These are phyloP conservation scores for Acanthamoeba castellanii DNA, from an alignment of 208 protist genomes.

Conservation along the genomic window DNA sequence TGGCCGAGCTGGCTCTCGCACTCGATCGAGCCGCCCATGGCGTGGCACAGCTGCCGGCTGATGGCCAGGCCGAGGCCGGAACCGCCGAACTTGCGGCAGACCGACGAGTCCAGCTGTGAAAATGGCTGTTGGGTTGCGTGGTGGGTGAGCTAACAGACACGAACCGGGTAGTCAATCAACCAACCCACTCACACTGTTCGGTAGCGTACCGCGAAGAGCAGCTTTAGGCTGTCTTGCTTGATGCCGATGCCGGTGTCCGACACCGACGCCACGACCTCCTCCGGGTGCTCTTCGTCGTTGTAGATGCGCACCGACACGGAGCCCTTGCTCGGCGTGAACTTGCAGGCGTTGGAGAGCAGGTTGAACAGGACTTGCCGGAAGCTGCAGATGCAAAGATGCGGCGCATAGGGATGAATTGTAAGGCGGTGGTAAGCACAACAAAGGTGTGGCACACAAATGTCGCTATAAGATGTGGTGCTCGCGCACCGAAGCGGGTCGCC, in stretches of 20 bases:
- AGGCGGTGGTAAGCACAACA: no score
- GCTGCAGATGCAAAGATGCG: background rate
- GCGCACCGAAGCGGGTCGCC: no score
- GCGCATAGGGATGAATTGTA: no score
- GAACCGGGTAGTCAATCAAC: background rate
- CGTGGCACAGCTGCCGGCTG: background rate
- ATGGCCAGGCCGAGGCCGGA: conserved; percentile 44
- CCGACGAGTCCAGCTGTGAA: conserved; percentile 2
- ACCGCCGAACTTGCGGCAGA: conserved; percentile 42
- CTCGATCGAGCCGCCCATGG: conserved; percentile 35
- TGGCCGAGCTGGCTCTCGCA: background rate
- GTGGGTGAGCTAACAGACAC: no score
- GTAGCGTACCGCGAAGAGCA: background rate
- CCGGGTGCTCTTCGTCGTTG: background rate
- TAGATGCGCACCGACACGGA: background rate
- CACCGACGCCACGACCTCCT: background rate
- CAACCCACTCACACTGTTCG: no score
- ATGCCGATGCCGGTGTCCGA: background rate
- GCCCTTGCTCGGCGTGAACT: conserved; percentile 14
- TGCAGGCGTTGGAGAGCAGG: conserved; percentile 26
- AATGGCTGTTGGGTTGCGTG: background rate
- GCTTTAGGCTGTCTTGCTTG: background rate
- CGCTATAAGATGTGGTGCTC: no score
- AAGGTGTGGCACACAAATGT: no score
- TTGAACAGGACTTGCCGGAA: background rate